Percentiles rank a stretch among this genome's conserved stretches.
phyloP scores from a whole-genome alignment of 371 early-diverging fungal species.

The Parasitella parasitica region DNA sequence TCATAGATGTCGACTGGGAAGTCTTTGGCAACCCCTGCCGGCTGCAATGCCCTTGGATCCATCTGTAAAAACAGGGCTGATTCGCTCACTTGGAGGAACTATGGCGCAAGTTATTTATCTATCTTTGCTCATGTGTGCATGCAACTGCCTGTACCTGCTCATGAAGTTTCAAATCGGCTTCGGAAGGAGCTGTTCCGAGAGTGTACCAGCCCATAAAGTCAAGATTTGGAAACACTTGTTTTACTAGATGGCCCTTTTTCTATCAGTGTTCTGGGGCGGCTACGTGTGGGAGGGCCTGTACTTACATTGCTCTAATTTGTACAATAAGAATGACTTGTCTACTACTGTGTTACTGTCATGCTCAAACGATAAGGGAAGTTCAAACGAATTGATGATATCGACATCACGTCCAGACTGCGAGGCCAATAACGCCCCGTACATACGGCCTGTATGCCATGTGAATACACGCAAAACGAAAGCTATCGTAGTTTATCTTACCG shows the following conservation, averaged over 20 bases:
- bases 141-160: conserved; percentile 60
- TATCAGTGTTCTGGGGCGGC: background rate
- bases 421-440: conserved; percentile 83
- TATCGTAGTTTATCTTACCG: conserved; percentile 19
- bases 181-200: conserved; percentile 61
- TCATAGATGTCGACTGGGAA: conserved; percentile 84
- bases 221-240: conserved; percentile 80
- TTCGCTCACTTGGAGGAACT: conserved; percentile 77
- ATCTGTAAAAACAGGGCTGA: conserved; percentile 76
- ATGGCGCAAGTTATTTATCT: background rate
- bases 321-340: conserved; percentile 62
- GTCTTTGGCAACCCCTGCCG: conserved; percentile 46
- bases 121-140: background rate
- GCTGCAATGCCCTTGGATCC: conserved; percentile 55
- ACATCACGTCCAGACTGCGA: conserved; percentile 81
- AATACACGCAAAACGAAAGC: background rate
- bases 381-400: conserved; percentile 84
- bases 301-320: conserved; percentile 80
- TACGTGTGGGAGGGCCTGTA: background rate
- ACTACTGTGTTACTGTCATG: conserved; percentile 44
- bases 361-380: conserved; percentile 55
- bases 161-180: conserved; percentile 67
- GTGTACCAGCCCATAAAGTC: conserved; percentile 90
- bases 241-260: conserved; percentile 58
- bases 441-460: conserved; percentile 30